Evolutionary conservation across 306 rosid species (phyloP).

Genomic region (Astragalus glycyphyllos): DNA sequence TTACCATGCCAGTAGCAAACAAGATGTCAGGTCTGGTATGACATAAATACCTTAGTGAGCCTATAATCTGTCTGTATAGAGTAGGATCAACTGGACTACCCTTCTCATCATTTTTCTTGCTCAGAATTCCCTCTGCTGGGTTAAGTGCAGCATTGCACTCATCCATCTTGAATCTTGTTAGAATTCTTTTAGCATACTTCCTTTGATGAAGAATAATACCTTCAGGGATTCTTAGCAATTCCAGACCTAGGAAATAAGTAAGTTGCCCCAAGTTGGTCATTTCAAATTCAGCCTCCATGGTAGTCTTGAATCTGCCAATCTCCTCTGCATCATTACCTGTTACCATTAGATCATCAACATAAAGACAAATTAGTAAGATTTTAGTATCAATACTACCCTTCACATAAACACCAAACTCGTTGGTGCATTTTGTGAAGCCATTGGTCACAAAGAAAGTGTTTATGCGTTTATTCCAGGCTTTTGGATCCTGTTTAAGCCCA

Average conservation of each 20-base stretch:
- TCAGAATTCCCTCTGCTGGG: neutral
- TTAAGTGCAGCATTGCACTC: neutral
- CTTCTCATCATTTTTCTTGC: neutral
- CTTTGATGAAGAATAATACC: no score
- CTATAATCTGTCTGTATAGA: neutral
- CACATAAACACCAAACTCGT: no score
- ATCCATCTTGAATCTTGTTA: neutral
- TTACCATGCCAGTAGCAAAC: neutral
- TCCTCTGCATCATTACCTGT: no score
- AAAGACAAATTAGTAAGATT: no score
- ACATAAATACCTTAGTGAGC: neutral
- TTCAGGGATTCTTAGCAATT: neutral
- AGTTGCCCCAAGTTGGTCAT: neutral
- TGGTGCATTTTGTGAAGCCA: no score
- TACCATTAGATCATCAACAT: no score
- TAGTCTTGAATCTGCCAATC: no score
- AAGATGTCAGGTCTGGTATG: neutral
- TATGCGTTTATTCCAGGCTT: no score
- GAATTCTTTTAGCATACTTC: neutral
- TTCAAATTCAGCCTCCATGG: no score
- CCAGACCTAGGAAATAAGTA: neutral
- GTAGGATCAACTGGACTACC: neutral
- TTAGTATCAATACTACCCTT: no score
- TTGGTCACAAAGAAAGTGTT: no score
- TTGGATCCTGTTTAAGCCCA: no score